Evolutionary conservation across 495 filamentous ascomycete genomes (phyloP).

Genomic region (Aspergillus bridgeri): DNA sequence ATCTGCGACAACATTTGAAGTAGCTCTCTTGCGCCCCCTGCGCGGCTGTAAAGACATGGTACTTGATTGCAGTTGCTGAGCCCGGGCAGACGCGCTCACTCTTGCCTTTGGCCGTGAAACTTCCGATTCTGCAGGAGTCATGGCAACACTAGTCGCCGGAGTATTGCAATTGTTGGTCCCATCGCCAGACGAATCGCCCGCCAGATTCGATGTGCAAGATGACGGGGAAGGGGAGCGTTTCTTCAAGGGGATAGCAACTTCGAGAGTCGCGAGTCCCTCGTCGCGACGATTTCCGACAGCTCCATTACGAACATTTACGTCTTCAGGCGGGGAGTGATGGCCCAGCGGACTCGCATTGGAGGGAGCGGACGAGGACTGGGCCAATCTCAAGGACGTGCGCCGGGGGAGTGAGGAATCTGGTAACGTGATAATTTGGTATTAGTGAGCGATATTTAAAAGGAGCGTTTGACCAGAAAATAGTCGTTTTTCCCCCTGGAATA

Average conservation of each 20-base stretch:
- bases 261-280: slow-evolving; percentile 11
- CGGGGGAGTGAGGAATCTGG: slow-evolving; percentile 13
- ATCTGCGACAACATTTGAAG: slow-evolving; percentile 19
- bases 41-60: slow-evolving; percentile 29
- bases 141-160: slow-evolving; percentile 69
- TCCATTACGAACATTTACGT: neutral
- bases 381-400: slow-evolving; percentile 24
- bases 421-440: neutral
- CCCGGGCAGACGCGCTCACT: slow-evolving; percentile 40
- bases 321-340: neutral
- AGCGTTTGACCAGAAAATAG: neutral
- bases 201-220: slow-evolving; percentile 28
- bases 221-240: slow-evolving; percentile 23
- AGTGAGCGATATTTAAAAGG: neutral
- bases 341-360: slow-evolving; percentile 7
- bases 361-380: slow-evolving; percentile 20
- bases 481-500: too few species aligned
- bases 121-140: slow-evolving; percentile 51
- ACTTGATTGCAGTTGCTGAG: slow-evolving; percentile 39
- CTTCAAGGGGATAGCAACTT: slow-evolving; percentile 43
- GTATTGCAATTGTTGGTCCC: slow-evolving; percentile 65
- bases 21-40: slow-evolving; percentile 35
- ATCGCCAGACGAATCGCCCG: slow-evolving; percentile 31
- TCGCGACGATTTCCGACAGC: neutral
- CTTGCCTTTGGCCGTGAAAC: slow-evolving; percentile 24